Evolutionary conservation across 345 rosid species (phyloP), one percentile per base, ranked within the genome.

Genomic region (Leavenworthia alabamica): DNA sequence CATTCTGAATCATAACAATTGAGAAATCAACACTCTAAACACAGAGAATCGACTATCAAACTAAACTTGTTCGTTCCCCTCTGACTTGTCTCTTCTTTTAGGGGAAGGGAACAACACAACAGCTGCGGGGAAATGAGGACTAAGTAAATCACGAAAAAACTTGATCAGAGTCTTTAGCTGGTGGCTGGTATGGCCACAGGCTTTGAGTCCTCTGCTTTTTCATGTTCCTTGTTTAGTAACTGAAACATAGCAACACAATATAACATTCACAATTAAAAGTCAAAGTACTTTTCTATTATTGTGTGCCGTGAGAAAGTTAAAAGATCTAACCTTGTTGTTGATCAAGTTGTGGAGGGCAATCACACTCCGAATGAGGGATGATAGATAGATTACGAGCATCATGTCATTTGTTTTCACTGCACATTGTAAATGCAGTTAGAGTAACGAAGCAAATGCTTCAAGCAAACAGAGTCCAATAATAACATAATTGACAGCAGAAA

Each of bases 331-430:
- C 93, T 92, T 92, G 78, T 92, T 85, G 74, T 82, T 89, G 77
- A 92, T 92, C 91, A 86, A 80, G 80, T 86, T 89, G 74, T 92
- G 97, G 33, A 92, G 89, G 0, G 98, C 98, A 35, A 92, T 83
- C 28, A 86, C 90, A 61, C 93, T 86, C 51, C 93, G 77, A 52
- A 83, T 82, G 58, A 88, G 88, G 37, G 96, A 88, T 16, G 93
- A 83, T 44, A 88, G 80, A 68, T 86, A 86, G 36, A 81, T 86
- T 17, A 88, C 96, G 66, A 86, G 72, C 96, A 88, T 88, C 96
- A 83, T 86, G 76, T 83, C 96, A 68, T 88, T 86, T 33, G 93
- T 88, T 83, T 88, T 88, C 76, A 86, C 93, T 86, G 86, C 78
- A 68, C 26, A 62, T 23, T 6, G 28, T 36, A 52, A 73, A 8